Percentiles rank a stretch among this genome's conserved stretches.
Conservation (phyloP, 2,329 filamentous ascomycete species). For the Zasmidium cellare region DNA sequence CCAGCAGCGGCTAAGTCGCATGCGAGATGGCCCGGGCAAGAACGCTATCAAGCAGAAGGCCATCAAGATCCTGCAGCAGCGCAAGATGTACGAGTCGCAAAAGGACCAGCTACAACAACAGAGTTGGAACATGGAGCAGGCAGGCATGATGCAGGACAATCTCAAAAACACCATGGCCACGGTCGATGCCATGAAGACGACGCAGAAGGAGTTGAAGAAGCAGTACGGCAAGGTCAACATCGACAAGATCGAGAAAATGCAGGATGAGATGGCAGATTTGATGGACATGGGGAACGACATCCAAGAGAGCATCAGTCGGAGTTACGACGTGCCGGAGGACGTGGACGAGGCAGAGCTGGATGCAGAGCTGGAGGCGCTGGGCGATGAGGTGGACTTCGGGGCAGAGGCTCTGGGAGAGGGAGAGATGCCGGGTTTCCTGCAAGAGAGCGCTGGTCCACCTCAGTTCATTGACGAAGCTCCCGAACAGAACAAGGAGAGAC, state of each 20-base stretch:
- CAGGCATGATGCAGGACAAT: slow-evolving; percentile 97
- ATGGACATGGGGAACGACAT: slow-evolving; percentile 99
- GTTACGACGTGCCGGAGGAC: slow-evolving; percentile 94
- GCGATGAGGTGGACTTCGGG: slow-evolving; percentile 90
- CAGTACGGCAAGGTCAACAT: slow-evolving; percentile 98
- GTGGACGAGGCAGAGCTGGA: slow-evolving; percentile 96
- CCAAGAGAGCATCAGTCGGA: slow-evolving; percentile 85
- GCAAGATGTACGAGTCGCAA: slow-evolving; percentile 91
- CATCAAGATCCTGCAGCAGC: slow-evolving; percentile 87
- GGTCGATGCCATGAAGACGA: slow-evolving; percentile 95
- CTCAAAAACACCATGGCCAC: slow-evolving; percentile 98
- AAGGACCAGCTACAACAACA: slow-evolving; percentile 92
- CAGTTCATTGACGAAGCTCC: slow-evolving; percentile 94
- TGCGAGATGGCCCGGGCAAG: slow-evolving; percentile 95
- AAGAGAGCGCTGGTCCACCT: slow-evolving; percentile 71
- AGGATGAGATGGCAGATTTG: slow-evolving; percentile 98
- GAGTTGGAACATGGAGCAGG: slow-evolving; percentile 99
- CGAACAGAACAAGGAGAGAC: slow-evolving; percentile 30
- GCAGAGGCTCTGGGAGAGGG: slow-evolving; percentile 58
- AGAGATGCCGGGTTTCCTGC: slow-evolving; percentile 76
- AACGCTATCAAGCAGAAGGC: slow-evolving; percentile 90
- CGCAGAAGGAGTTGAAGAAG: slow-evolving; percentile 85
- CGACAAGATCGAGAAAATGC: slow-evolving; percentile 94
- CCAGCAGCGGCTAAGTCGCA: slow-evolving; percentile 82
- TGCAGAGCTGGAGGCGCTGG: slow-evolving; percentile 91